These are phyloP conservation scores for Penicillium palitans DNA, from an alignment of 2,329 filamentous ascomycete species.

Conservation along the genomic window DNA sequence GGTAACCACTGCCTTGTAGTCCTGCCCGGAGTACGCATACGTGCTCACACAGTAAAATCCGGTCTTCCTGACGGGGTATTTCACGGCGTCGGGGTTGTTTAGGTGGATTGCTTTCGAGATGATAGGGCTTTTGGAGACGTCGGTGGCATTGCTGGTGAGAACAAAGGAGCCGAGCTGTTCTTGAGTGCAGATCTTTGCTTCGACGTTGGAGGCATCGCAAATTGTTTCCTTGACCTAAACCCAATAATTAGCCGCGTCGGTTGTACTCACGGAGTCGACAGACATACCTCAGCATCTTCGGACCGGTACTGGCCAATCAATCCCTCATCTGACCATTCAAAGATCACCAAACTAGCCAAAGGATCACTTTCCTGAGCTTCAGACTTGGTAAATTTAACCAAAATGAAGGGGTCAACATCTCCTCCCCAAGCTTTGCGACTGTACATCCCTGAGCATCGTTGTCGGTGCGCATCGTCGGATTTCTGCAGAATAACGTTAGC, in stretches of 20 bases:
- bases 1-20: conserved; percentile 80
- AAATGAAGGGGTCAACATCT: conserved; percentile 82
- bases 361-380: conserved; percentile 66
- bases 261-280: neutral
- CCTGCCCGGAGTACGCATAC: conserved; percentile 63
- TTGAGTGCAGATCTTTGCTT: conserved; percentile 69
- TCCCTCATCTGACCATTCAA: conserved; percentile 86
- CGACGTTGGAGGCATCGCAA: conserved; percentile 72
- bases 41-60: conserved; percentile 95
- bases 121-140: conserved; percentile 69
- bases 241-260: conserved; percentile 33
- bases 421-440: conserved; percentile 86
- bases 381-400: conserved; percentile 71
- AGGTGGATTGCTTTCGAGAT: conserved; percentile 79
- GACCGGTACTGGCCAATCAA: conserved; percentile 70
- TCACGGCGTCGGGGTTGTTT: conserved; percentile 68
- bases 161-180: conserved; percentile 85
- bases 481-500: conserved; percentile 54
- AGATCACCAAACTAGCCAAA: conserved; percentile 80
- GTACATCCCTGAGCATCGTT: conserved; percentile 94
- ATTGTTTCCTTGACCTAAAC: conserved; percentile 62
- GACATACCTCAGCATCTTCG: conserved; percentile 56
- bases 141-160: conserved; percentile 71
- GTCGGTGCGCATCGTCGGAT: conserved; percentile 71
- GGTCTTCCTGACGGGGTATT: conserved; percentile 83